Evolutionary conservation across 768 basidiomycete species (phyloP).

Genomic region (Boletus barrowsii): DNA sequence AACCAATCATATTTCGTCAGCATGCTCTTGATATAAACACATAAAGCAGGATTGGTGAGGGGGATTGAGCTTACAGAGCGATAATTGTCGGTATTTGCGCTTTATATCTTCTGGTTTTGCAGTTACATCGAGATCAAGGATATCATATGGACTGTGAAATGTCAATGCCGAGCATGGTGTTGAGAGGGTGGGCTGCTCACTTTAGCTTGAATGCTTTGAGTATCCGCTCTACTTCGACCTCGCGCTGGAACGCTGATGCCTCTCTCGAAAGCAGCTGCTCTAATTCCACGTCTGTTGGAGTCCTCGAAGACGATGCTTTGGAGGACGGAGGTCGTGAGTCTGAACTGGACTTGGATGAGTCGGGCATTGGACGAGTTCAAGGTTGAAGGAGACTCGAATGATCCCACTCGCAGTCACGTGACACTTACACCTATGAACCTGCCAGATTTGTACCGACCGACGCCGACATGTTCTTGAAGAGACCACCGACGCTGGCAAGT

Average conservation of each 20-base stretch:
- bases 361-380: constrained; percentile 18
- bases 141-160: constrained; percentile 82
- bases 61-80: constrained; percentile 61
- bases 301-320: constrained; percentile 6
- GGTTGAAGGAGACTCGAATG: too few species aligned
- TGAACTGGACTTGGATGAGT: constrained; percentile 18
- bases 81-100: constrained; percentile 82
- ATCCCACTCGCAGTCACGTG: constrained; percentile 18
- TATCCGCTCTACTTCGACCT: constrained; percentile 88
- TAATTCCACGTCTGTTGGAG: constrained; percentile 51
- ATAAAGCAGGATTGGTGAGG: background rate
- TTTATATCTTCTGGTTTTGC: constrained; percentile 82
- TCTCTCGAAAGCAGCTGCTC: constrained; percentile 78
- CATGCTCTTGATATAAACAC: constrained; percentile 10
- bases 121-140: constrained; percentile 73
- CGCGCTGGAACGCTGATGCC: constrained; percentile 81
- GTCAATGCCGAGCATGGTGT: background rate
- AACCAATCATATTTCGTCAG: constrained; percentile 19
- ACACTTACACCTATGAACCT: background rate
- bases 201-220: constrained; percentile 95
- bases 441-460: background rate
- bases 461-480: background rate
- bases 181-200: constrained; percentile 43
- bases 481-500: too few species aligned
- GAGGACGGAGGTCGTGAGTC: constrained; percentile 4